Base-by-base conservation (phyloP, 2,329 filamentous ascomycete species). In the Bimuria novae-zelandiae region DNA sequence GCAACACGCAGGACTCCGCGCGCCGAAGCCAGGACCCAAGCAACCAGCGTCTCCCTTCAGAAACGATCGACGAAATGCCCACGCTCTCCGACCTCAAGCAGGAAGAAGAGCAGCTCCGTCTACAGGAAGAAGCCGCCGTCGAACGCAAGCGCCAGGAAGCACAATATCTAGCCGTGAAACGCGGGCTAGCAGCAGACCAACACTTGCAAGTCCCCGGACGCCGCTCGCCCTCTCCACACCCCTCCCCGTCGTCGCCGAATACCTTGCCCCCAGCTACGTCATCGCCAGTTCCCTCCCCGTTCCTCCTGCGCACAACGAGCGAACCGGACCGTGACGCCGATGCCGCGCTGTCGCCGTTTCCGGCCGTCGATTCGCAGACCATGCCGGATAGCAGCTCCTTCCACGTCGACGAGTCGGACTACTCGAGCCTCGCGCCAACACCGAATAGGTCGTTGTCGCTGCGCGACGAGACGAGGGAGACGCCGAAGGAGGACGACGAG, bases 91-190 rank as follows among this genome's bases (percentile, higher is more conserved):
- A 85, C 49, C 65, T 87, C 11, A 80, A 81, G 61, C 76, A 75
- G 29, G 83, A 88, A 70, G 85, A 88, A 65, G 80, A 83, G 19
- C 74, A 72, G 25, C 68, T 80, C 0, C 79, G 76, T 42, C 61
- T 73, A 29, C 75, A 85, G 63, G 84, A 88, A 65, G 85, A 88
- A 64, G 70, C 72, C 3, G 77, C 79, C 32, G 73, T 87, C 22
- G 73, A 79, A 50, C 75, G 77, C 43, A 84, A 79, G 61, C 75
- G 85, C 30, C 73, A 78, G 32, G 81, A 81, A 39, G 85, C 85
- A 3, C 77, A 79, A 29, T 75, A 77, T 39, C 66, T 87, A 17
- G 85, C 85, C 8, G 61, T 79, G 10, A 77, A 78, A 52, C 77
- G 81, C 23, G 85, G 85, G 1, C 65, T 87, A 14, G 68, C 64